Base-by-base conservation (phyloP, 179 eudicot species). In the Silene vulgaris region DNA sequence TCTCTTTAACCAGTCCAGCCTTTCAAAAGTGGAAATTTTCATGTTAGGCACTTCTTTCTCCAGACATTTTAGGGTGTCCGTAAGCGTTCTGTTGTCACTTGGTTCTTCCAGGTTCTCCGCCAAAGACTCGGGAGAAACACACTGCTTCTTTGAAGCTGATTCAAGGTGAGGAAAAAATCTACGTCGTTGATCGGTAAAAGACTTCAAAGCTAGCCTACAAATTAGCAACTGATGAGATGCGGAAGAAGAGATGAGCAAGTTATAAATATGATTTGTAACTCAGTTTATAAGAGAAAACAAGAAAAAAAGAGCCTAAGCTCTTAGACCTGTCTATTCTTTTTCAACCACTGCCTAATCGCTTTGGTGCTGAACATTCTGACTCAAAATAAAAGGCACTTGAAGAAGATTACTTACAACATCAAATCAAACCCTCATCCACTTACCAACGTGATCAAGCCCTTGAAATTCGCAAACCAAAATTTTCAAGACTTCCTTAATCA, bases 81-180 rank as follows among this genome's bases (percentile, higher is more conserved):
- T 60, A 16, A 92, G 79, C 59, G 91, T 80, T 77, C 76, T 80
- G 76, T 64, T 75, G 54, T 84, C 88, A 72, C 71, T 78, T 66
- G 81, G 73, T 74, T 90, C 93, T 72, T 94, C 97, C 75, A 81
- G 84, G 73, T 84, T 84, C 68, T 79, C 89, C 17, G 11, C 50
- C 19, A 76, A 72, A 56, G 89, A 75, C 63, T 75, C 72, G 75
- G 82, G 82, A 65, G 88, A 82, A 74, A 74, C 83, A 83, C 88
- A 71, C n/a, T 77, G 96, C 76, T 86, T 95, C 84, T 90, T 92
- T 68, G 84, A 77, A 72, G 84, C 72, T 74, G 90, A 78, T 81
- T 83, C 90, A 72, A 95, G 91, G 77, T 95, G 95, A 77, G 96
- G 97, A 78, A 95, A 95, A 77, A 90, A 90, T 74, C 97, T 87